These are phyloP conservation scores for Pleurotus ostreatus DNA, from an alignment of 768 basidiomycete genomes.

Conservation along the genomic window DNA sequence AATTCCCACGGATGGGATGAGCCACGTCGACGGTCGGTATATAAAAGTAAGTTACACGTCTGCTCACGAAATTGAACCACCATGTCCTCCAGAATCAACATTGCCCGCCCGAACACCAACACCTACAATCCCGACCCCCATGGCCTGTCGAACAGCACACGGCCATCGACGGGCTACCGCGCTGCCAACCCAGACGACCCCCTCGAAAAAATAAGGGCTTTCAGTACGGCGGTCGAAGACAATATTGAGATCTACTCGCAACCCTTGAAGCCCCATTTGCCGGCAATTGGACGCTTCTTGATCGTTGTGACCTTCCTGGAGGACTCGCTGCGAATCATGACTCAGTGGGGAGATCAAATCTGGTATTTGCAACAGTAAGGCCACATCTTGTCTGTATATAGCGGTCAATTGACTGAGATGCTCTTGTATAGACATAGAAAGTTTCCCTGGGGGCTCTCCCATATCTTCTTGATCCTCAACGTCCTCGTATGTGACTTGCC, in stretches of 20 bases:
- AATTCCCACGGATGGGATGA: conserved; percentile 3
- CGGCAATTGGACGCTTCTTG: conserved; percentile 91
- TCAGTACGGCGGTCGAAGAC: conserved; percentile 83
- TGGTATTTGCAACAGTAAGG: conserved; percentile 96
- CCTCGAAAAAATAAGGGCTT: conserved; percentile 67
- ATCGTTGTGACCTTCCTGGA: conserved; percentile 99
- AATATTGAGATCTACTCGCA: conserved; percentile 88
- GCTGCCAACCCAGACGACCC: conserved; percentile 82
- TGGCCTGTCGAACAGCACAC: conserved; percentile 70
- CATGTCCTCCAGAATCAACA: conserved; percentile 83
- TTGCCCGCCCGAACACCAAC: conserved; percentile 64
- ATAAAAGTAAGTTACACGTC: conserved; percentile 36
- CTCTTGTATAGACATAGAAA: conserved; percentile 69
- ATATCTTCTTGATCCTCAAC: conserved; percentile 88
- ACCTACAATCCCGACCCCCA: conserved; percentile 71
- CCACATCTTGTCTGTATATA: not conserved
- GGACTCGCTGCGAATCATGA: conserved; percentile 89
- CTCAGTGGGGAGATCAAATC: conserved; percentile 95
- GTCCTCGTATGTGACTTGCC: conserved; percentile 67
- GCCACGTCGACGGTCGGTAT: conserved; percentile 37
- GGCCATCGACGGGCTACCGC: conserved; percentile 65
- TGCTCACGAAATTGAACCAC: conserved; percentile 24
- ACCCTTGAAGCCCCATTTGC: conserved; percentile 90
- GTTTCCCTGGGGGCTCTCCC: conserved; percentile 95
- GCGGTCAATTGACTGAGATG: conserved; percentile 11